Percentiles rank a stretch among this genome's conserved stretches.
These are phyloP conservation scores for Penicillium lagena DNA, from an alignment of 495 filamentous ascomycete species.

Conservation along the genomic window DNA sequence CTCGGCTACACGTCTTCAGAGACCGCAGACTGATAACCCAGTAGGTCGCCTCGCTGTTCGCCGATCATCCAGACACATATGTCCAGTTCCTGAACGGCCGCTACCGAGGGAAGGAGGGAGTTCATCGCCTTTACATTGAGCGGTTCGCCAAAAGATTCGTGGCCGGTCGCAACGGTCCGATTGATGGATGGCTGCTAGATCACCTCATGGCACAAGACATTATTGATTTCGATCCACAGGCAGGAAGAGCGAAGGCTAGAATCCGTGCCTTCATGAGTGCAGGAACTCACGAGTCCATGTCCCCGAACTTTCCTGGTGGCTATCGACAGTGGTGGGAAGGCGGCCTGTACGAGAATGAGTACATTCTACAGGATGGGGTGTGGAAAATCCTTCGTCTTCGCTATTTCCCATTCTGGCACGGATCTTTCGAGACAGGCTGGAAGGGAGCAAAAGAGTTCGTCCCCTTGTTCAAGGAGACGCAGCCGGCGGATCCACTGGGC, in stretches of 20 bases:
- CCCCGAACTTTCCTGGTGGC: not conserved
- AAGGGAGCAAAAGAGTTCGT: not conserved
- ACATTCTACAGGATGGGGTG: not conserved
- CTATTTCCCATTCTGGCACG: constrained; percentile 6
- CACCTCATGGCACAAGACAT: constrained; percentile 5
- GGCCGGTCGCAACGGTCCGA: constrained; percentile 2
- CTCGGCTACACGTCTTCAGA: no score
- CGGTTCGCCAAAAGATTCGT: constrained; percentile 2
- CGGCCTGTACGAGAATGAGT: constrained; percentile 3
- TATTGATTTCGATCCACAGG: not conserved
- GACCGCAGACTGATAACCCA: no score
- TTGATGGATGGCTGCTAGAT: constrained; percentile 3
- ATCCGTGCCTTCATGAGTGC: not conserved
- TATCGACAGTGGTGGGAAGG: constrained; percentile 5
- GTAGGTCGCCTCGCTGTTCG: no score
- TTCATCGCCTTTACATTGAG: constrained; percentile 1
- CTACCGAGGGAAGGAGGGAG: no score
- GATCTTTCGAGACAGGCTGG: not conserved
- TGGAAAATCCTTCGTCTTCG: constrained; percentile 4
- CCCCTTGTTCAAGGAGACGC: not conserved
- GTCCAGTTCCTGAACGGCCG: no score
- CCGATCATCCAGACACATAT: no score
- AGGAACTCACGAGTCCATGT: not conserved
- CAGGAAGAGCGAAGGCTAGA: not conserved
- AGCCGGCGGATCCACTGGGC: not conserved